Evolutionary conservation across 345 rosid genomes (phyloP), one percentile per base, ranked within the genome.

Genomic region (Gossypium australe): DNA sequence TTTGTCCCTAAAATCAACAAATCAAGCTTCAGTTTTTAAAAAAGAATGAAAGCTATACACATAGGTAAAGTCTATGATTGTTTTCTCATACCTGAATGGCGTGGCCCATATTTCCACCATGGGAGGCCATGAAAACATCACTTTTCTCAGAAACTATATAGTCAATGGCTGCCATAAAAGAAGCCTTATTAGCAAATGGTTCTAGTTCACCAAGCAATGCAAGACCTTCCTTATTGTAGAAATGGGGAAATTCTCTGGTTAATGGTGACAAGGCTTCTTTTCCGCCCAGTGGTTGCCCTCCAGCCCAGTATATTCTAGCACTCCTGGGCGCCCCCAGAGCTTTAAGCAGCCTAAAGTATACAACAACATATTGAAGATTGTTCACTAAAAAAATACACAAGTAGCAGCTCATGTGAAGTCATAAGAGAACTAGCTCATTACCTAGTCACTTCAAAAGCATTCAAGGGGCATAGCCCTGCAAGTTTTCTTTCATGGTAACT

Each of bases 41-140:
- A 14, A 27, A 52, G 16, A 18, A 27, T 25, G 41, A 55, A 22
- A 34, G 13, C 24, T 18, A 13, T 14, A 14, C 41, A 27, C 65
- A 18, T 12, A 2, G n/a, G 24, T 34, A 34, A 34, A 34, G 41
- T 5, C 41, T 34, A 5, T 34, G 41, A 5, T 34, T 34, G 41
- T 34, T 34, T 34, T 34, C 41, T 34, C 41, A 34, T 80, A 90
- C 96, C 97, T 93, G 99, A 77, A 93, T 82, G 1, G 97, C 90
- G 6, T 89, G 99, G 24, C 97, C 98, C 98, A 95, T 95, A 72
- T 95, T 95, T 76, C 99, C 99, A 58, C 99, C 99, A 43, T 93
- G 98, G 78, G 99, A 95, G 59, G 98, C 88, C 98, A 95, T 90
- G 85, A 95, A 95, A 76, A 93, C 94, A 67, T 95, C 94, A 57